Percentiles rank a stretch among this genome's conserved stretches.
These are phyloP conservation scores for Pichia terricola DNA, from an alignment of 1,139 yeast species.

Conservation along the genomic window DNA sequence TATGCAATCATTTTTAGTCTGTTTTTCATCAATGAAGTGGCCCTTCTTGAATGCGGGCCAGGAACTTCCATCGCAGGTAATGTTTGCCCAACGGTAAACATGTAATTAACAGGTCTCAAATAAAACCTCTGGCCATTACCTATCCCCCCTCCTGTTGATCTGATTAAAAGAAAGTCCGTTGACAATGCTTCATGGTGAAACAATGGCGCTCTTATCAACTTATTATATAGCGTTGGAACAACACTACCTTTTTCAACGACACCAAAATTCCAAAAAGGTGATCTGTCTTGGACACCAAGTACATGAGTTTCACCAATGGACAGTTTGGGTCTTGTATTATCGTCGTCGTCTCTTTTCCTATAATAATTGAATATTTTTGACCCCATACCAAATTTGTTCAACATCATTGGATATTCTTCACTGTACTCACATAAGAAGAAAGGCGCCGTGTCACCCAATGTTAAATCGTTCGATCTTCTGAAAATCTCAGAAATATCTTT, in stretches of 20 bases:
- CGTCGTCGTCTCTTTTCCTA: conserved; percentile 74
- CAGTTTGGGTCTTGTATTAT: conserved; percentile 77
- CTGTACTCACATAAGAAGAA: conserved; percentile 79
- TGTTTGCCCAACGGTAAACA: conserved; percentile 86
- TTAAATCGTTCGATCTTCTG: conserved; percentile 60
- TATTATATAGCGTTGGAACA: conserved; percentile 88
- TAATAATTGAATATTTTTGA: conserved; percentile 88
- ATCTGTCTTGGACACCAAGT: conserved; percentile 85
- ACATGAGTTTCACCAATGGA: conserved; percentile 94
- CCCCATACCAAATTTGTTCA: conserved; percentile 94
- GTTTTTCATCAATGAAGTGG: conserved; percentile 86
- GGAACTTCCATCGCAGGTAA: conserved; percentile 94
- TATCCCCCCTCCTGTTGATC: conserved; percentile 60
- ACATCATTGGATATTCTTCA: conserved; percentile 77
- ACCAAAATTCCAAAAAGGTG: conserved; percentile 98
- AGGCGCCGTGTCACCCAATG: conserved; percentile 75
- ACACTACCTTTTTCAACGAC: conserved; percentile 90
- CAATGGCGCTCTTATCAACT: conserved; percentile 87
- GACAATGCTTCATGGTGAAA: conserved; percentile 71
- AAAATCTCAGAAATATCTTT: conserved; percentile 70
- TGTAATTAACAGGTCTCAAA: conserved; percentile 57
- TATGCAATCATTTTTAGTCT: conserved; percentile 89
- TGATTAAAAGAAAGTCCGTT: conserved; percentile 75
- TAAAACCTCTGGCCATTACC: conserved; percentile 50
- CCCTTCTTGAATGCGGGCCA: conserved; percentile 95